Base-by-base conservation (phyloP, 1,284 basidiomycete species). In the Apiotrichum porosum region DNA sequence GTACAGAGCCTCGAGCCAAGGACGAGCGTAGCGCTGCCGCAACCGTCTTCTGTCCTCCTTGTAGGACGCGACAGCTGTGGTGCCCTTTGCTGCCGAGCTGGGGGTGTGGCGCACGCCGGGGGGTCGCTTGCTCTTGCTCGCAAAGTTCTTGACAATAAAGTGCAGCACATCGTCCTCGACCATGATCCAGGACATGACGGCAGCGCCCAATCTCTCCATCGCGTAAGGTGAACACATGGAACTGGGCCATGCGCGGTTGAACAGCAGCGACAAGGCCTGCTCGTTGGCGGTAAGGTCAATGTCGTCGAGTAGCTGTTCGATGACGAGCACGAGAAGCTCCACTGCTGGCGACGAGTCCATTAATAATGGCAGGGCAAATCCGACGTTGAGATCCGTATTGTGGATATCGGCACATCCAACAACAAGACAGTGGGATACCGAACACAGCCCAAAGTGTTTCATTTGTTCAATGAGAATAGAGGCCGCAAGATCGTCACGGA, bases 261-360 rank as follows among this genome's bases (percentile, higher is more conserved):
- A 71, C 15, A 88, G 73, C 10, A 88, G 71, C 8, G 84, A 68
- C 45, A 88, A 78, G 0, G 82, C 86, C 18, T 79, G 75, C 69
- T 90, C 86, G 60, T 87, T 86, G 26, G 82, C 76, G 0, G 83
- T 80, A 19, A 89, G 71, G 64, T 86, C 81, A 22, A 86, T 65
- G 55, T 87, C 84, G 3, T 77, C 74, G 18, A 90, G 71, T 54
- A 82, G 83, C 1, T 79, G 78, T 63, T 88, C 86, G n/a, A 88
- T 79, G 1, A 83, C 77, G 6, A 81, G 76, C 10, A 86, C 79
- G 22, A 90, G 74, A 0, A 78, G 80, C 61, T 88, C 86, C 4
- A 88, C 84, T 33, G 82, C 80, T 9, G 78, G 77, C 1, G 85
- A 84, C 9, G 82, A 70, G 61, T 88, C 86, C 37, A 87, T 76